phyloP scores from a whole-genome alignment of 2,329 filamentous ascomycete species.

The Talaromyces sp. region DNA sequence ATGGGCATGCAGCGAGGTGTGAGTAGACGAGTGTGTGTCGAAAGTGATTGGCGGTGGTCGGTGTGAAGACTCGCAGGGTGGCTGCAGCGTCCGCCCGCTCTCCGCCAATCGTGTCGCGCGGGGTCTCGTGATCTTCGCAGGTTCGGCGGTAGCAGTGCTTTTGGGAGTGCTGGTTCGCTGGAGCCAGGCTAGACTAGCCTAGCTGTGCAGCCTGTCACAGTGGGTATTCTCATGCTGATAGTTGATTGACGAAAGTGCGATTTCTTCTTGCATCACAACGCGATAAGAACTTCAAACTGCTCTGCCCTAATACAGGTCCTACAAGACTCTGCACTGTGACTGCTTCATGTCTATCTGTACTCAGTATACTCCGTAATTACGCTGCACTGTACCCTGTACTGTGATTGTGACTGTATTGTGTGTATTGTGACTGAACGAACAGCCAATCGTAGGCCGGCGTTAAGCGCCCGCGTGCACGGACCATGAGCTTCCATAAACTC shows the following conservation, averaged over 20 bases:
- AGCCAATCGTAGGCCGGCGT: constrained; percentile 5
- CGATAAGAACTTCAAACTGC: background rate
- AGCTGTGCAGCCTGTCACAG: background rate
- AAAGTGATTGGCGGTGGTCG: background rate
- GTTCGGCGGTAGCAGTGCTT: background rate
- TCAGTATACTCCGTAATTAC: background rate
- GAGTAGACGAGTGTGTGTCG: background rate
- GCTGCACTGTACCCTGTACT: background rate
- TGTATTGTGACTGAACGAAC: background rate
- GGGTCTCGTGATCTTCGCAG: background rate
- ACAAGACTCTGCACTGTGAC: too few relatives aligned
- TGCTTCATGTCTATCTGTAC: too few relatives aligned
- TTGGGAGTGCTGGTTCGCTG: background rate
- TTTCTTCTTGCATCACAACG: background rate
- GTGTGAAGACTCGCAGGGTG: background rate
- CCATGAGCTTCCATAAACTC: background rate
- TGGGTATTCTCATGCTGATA: background rate
- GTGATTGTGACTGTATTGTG: background rate
- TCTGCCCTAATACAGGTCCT: too few relatives aligned
- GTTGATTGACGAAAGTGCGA: background rate
- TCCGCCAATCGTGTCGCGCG: background rate
- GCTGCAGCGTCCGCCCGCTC: background rate
- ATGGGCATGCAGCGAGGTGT: background rate
- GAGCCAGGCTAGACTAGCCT: background rate
- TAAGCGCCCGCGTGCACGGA: constrained; percentile 10